Evolutionary conservation across 1,284 basidiomycete genomes (phyloP).

Genomic region (Omphalotus olearius): DNA sequence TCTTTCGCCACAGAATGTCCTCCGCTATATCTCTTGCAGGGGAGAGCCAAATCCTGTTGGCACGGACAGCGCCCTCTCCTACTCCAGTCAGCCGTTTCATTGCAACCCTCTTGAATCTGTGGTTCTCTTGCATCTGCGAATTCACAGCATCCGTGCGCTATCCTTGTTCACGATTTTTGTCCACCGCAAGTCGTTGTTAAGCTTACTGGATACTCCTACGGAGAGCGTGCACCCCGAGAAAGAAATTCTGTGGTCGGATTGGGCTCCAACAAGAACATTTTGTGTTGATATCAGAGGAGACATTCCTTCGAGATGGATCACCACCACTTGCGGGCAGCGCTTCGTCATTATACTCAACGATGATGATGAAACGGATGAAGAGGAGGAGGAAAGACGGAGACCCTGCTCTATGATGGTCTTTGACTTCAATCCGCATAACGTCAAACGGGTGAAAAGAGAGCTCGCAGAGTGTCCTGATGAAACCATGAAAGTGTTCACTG

Average conservation of each 20-base stretch:
- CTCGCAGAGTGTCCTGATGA: conserved; percentile 1
- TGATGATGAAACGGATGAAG: conserved; percentile 5
- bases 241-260: conserved; percentile 32
- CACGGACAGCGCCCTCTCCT: conserved; percentile 6
- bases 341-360: conserved; percentile 25
- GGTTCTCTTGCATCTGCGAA: conserved; percentile 36
- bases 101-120: conserved; percentile 31
- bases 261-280: conserved; percentile 38
- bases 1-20: conserved; percentile 22
- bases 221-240: conserved; percentile 1
- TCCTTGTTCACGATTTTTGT: conserved; percentile 34
- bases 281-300: conserved; percentile 34
- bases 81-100: conserved; percentile 25
- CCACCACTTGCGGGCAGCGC: conserved; percentile 43
- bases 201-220: background rate
- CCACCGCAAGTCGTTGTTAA: conserved; percentile 28
- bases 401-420: conserved; percentile 28
- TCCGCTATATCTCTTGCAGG: conserved; percentile 34
- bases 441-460: conserved; percentile 21
- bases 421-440: conserved; percentile 36
- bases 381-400: conserved; percentile 9
- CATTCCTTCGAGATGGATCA: conserved; percentile 43
- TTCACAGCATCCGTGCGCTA: conserved; percentile 18
- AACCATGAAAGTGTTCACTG: conserved; percentile 4
- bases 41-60: conserved; percentile 42